A percentile compares a stretch with the other conserved stretches of the same genome.
Conservation (phyloP, 2,329 filamentous ascomycete genomes). For the Ceratocystis cubensis region DNA sequence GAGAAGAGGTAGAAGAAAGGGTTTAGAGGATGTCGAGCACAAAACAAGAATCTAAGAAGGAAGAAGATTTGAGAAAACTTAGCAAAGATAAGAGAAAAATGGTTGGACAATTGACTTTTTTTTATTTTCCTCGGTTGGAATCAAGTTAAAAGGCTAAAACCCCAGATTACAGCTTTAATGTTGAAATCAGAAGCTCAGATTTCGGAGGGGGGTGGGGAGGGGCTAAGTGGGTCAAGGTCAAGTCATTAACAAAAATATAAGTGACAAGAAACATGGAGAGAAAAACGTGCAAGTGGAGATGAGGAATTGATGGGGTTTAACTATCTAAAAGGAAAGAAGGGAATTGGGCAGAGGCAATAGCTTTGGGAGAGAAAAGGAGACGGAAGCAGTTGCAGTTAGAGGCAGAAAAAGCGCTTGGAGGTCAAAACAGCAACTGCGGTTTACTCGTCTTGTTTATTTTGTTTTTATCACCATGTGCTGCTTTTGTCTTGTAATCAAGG, state of each 20-base stretch:
- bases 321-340: background rate
- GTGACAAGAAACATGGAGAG: constrained; percentile 1
- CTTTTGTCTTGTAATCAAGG: too few relatives aligned
- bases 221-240: constrained; percentile 6
- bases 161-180: background rate
- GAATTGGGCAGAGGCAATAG: background rate
- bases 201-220: background rate
- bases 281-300: constrained; percentile 2
- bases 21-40: background rate
- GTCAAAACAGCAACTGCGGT: too few relatives aligned
- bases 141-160: background rate
- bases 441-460: too few relatives aligned
- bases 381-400: too few relatives aligned
- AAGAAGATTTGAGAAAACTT: constrained; percentile 10
- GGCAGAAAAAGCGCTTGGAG: too few relatives aligned
- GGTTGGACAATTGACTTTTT: background rate
- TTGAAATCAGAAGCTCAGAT: background rate
- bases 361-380: background rate
- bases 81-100: background rate
- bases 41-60: background rate
- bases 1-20: background rate
- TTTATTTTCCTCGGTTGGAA: background rate
- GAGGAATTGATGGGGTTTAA: background rate
- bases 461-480: too few relatives aligned
- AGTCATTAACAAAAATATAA: background rate